These are phyloP conservation scores for Viola odorata DNA, from an alignment of 345 rosid species.

Conservation along the genomic window DNA sequence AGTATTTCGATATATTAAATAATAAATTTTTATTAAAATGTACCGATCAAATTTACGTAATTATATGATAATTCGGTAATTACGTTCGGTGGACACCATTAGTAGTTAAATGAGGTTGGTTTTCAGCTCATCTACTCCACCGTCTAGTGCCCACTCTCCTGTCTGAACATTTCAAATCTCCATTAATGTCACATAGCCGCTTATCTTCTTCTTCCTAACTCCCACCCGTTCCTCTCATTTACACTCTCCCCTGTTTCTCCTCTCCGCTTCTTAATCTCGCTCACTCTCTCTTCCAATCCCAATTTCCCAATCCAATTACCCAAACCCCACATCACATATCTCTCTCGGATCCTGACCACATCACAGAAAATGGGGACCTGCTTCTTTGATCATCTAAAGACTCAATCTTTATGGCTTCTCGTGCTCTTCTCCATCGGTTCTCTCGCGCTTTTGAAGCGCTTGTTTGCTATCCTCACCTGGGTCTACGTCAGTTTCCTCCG, in stretches of 20 bases:
- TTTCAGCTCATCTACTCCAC: slow-evolving; percentile 61
- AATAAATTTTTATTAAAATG: no score
- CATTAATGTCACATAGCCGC: neutral
- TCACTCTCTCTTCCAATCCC: slow-evolving; percentile 1
- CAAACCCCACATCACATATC: slow-evolving; percentile 18
- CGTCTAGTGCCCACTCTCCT: slow-evolving; percentile 19
- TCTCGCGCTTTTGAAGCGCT: slow-evolving; percentile 38
- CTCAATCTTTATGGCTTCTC: slow-evolving; percentile 66
- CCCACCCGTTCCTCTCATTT: neutral
- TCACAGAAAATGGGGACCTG: slow-evolving; percentile 42
- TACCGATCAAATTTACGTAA: no score
- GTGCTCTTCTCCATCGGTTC: slow-evolving; percentile 54
- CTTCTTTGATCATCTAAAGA: slow-evolving; percentile 38
- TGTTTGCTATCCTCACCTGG: slow-evolving; percentile 45
- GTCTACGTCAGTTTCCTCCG: slow-evolving; percentile 79
- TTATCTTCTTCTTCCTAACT: slow-evolving; percentile 6
- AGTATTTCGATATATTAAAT: no score
- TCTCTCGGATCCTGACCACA: neutral
- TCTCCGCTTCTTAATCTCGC: neutral
- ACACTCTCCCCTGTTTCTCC: slow-evolving; percentile 1
- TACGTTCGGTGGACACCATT: no score
- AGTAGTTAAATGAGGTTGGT: slow-evolving; percentile 49
- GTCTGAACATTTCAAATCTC: neutral
- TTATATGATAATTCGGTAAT: no score
- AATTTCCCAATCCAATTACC: neutral